Evolutionary conservation across 306 rosid genomes (phyloP).

Genomic region (Sophora flavescens): DNA sequence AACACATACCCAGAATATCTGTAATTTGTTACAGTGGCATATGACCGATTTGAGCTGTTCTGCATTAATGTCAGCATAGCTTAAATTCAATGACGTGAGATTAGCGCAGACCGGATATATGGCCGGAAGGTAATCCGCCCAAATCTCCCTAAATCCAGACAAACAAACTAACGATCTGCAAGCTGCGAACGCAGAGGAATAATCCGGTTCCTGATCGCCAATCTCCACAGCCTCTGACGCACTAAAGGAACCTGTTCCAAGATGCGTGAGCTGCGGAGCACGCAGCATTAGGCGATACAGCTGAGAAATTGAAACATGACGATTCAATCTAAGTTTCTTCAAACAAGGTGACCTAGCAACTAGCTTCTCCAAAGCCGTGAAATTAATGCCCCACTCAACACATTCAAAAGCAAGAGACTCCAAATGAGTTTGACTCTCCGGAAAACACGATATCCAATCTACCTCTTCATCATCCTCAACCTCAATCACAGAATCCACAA

Average conservation of each 20-base stretch:
- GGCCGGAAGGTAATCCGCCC: conserved; percentile 63
- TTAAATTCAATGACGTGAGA: conserved; percentile 77
- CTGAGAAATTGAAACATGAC: conserved; percentile 63
- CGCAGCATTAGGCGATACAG: conserved; percentile 62
- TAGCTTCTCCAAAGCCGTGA: conserved; percentile 82
- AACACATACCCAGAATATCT: conserved; percentile 77
- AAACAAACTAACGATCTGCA: conserved; percentile 84
- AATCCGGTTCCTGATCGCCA: conserved; percentile 69
- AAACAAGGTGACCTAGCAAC: conserved; percentile 81
- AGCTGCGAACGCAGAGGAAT: conserved; percentile 68
- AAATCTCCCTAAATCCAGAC: conserved; percentile 83
- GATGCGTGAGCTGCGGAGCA: conserved; percentile 87
- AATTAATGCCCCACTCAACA: conserved; percentile 61
- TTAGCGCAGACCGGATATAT: conserved; percentile 73
- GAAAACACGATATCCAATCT: conserved; percentile 84
- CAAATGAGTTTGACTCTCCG: conserved; percentile 65
- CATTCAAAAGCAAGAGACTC: conserved; percentile 85
- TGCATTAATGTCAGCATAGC: conserved; percentile 72
- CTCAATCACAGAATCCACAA: conserved; percentile 74
- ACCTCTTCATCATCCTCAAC: conserved; percentile 73
- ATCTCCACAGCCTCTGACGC: conserved; percentile 48
- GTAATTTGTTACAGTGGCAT: conserved; percentile 73
- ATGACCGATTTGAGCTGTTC: conserved; percentile 73
- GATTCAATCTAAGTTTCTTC: conserved; percentile 78
- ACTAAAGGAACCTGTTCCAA: conserved; percentile 80